phyloP scores from a whole-genome alignment of 1,284 basidiomycete species.

The Cutaneotrichosporon arboriforme region DNA sequence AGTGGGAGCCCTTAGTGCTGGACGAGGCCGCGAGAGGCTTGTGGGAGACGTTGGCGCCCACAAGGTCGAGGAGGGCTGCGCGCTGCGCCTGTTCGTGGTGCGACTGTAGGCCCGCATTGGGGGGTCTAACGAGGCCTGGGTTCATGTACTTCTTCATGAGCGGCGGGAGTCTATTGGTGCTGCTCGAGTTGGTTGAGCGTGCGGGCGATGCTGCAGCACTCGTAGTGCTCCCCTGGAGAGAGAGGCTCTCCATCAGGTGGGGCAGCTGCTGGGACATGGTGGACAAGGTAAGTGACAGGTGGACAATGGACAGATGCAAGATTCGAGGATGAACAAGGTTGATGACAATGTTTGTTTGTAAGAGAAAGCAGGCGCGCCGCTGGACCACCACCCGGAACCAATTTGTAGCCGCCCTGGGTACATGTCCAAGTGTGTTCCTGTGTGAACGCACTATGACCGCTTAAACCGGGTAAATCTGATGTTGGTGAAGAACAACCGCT shows the following conservation, averaged over 20 bases:
- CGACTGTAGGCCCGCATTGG: constrained; percentile 36
- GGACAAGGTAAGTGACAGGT: not conserved
- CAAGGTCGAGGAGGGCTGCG: constrained; percentile 40
- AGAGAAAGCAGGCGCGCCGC: constrained; percentile 8
- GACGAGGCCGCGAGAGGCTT: constrained; percentile 1
- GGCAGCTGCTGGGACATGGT: constrained; percentile 12
- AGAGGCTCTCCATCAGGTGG: constrained; percentile 12
- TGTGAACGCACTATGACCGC: too few species aligned
- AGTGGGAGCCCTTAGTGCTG: not conserved
- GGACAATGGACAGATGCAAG: not conserved
- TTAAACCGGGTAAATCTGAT: too few species aligned
- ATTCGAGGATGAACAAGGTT: not conserved
- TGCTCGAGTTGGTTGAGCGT: not conserved
- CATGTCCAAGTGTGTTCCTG: too few species aligned
- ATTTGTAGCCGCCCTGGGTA: too few species aligned
- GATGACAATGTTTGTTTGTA: not conserved
- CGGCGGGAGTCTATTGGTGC: constrained; percentile 35
- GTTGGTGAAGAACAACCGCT: too few species aligned
- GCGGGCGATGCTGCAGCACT: not conserved
- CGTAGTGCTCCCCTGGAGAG: not conserved
- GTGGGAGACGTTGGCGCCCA: constrained; percentile 32
- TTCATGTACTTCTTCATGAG: constrained; percentile 49
- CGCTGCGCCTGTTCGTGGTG: constrained; percentile 26
- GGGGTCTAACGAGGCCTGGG: constrained; percentile 37
- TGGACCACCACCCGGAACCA: too few species aligned